A percentile compares a stretch with the other conserved stretches of the same genome.
phyloP scores from a whole-genome alignment of 208 protist species.

The Crithidia acanthocephali region DNA sequence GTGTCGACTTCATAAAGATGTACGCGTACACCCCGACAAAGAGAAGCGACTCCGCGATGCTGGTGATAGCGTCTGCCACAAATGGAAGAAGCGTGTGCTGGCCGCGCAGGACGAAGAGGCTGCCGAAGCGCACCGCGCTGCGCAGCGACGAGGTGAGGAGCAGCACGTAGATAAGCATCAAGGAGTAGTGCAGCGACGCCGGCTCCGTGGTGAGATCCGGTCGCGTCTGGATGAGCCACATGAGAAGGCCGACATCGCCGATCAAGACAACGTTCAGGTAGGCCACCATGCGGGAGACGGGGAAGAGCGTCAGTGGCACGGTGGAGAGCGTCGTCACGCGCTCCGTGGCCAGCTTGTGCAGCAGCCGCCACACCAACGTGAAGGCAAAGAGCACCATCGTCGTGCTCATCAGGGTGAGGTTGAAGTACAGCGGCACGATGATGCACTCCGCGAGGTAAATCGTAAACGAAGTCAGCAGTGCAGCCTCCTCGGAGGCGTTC shows the following conservation, averaged over 20 bases:
- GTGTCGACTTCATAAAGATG: conserved; percentile 40
- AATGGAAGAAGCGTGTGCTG: conserved; percentile 45
- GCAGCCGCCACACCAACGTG: conserved; percentile 46
- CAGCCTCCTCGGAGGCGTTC: conserved; percentile 43
- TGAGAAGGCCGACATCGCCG: conserved; percentile 16
- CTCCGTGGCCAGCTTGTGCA: conserved; percentile 74
- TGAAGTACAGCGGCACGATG: conserved; percentile 49
- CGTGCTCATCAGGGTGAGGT: conserved; percentile 38
- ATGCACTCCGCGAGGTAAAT: conserved; percentile 72
- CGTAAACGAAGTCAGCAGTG: conserved; percentile 35
- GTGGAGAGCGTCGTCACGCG: conserved; percentile 46
- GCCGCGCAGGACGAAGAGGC: conserved; percentile 23
- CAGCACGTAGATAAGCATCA: conserved; percentile 41
- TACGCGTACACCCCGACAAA: conserved; percentile 61
- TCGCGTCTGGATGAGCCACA: conserved; percentile 28
- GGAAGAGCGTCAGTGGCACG: conserved; percentile 22
- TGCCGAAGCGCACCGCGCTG: conserved; percentile 31
- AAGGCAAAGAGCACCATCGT: conserved; percentile 38
- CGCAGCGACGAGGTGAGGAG: conserved; percentile 32
- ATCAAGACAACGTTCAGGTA: conserved; percentile 38
- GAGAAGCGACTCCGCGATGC: conserved; percentile 42
- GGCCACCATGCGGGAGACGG: conserved; percentile 29
- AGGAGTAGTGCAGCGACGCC: conserved; percentile 35
- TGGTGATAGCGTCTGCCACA: conserved; percentile 39
- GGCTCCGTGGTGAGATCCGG: conserved; percentile 23